Conservation (phyloP, 2,329 filamentous ascomycete species). For the Xylariaceae sp. region DNA sequence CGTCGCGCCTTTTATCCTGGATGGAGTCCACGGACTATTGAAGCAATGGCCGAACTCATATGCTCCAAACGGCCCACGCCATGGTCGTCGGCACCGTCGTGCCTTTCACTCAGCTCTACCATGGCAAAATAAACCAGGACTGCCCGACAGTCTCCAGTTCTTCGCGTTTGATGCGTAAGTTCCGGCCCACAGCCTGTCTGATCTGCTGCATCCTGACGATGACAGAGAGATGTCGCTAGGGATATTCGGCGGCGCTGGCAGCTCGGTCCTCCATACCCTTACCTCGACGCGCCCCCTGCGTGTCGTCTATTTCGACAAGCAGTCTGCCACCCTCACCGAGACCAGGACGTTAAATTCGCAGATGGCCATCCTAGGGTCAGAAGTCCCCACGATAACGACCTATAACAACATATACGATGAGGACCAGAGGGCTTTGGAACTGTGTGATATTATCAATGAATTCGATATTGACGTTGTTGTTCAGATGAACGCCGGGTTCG, state of each 20-base stretch:
- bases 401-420: conserved; percentile 13
- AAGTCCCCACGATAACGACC: not conserved
- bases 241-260: conserved; percentile 4
- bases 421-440: conserved; percentile 4
- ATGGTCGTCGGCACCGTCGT: conserved; percentile 1
- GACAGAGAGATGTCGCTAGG: conserved; percentile 11
- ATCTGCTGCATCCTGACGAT: not conserved
- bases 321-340: conserved; percentile 9
- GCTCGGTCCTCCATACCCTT: conserved; percentile 3
- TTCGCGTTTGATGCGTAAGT: conserved; percentile 15
- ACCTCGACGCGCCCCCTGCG: conserved; percentile 1
- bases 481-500: conserved; percentile 9
- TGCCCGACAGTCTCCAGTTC: conserved; percentile 6
- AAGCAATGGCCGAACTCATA: conserved; percentile 13
- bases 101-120: conserved; percentile 8
- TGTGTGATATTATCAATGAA: not conserved
- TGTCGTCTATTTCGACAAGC: conserved; percentile 9
- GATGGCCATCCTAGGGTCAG: conserved; percentile 6
- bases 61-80: conserved; percentile 3
- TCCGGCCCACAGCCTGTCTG: not conserved
- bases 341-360: conserved; percentile 8
- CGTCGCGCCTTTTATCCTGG: conserved; percentile 7
- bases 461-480: conserved; percentile 2
- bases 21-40: not conserved
- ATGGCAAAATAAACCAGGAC: conserved; percentile 4